Conservation (phyloP, 768 basidiomycete genomes). For the Thelephora aurantiotincta region DNA sequence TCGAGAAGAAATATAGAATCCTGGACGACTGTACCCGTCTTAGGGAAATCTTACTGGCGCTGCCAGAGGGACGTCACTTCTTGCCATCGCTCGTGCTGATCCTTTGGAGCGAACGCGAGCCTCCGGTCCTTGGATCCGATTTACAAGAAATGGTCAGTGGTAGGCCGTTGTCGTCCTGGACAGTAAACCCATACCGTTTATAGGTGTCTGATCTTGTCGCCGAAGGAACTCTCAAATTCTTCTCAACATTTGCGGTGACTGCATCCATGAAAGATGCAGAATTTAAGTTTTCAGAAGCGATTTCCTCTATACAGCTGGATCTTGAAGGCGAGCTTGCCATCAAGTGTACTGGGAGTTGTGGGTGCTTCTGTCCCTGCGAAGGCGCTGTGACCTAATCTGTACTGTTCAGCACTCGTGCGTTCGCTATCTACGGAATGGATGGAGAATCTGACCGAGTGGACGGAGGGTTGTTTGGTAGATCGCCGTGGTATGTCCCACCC, state of each 20-base stretch:
- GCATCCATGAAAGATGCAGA: constrained; percentile 43
- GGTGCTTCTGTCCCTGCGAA: constrained; percentile 2
- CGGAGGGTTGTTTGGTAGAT: constrained; percentile 14
- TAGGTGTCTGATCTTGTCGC: constrained; percentile 37
- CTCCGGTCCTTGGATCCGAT: constrained; percentile 28
- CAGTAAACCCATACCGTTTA: neutral
- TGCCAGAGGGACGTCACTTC: constrained; percentile 44
- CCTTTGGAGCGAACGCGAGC: constrained; percentile 38
- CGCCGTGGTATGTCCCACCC: constrained; percentile 8
- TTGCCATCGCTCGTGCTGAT: constrained; percentile 47
- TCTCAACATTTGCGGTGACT: constrained; percentile 34
- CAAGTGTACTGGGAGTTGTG: constrained; percentile 32
- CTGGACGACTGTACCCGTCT: constrained; percentile 63
- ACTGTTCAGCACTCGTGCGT: constrained; percentile 10
- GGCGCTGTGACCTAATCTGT: neutral
- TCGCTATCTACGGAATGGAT: constrained; percentile 8
- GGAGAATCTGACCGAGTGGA: constrained; percentile 10
- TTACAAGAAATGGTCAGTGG: constrained; percentile 44
- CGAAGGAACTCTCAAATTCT: constrained; percentile 26
- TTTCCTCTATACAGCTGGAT: constrained; percentile 35
- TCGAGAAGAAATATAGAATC: constrained; percentile 58
- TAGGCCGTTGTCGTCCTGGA: neutral
- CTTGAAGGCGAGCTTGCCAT: constrained; percentile 41
- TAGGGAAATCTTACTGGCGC: constrained; percentile 41
- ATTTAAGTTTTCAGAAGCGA: constrained; percentile 29